phyloP scores from a whole-genome alignment of 306 rosid species.

The Oemleria cerasiformis region DNA sequence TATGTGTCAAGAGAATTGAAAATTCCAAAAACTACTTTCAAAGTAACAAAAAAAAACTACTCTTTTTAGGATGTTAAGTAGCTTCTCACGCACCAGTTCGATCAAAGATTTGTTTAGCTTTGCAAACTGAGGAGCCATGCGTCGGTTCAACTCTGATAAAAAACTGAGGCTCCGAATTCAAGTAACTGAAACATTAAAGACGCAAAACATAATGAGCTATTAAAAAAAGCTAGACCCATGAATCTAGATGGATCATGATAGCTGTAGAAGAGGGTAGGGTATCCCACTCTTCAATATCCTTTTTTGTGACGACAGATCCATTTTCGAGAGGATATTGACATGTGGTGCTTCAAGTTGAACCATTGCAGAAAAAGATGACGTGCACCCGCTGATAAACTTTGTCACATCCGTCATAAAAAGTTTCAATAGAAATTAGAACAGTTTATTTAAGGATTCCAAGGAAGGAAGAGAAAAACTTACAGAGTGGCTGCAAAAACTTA shows the following conservation, averaged over 20 bases:
- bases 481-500: slow-evolving; percentile 5
- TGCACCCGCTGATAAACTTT: slow-evolving; percentile 94
- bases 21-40: neutral
- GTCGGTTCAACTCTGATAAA: slow-evolving; percentile 73
- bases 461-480: neutral
- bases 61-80: neutral
- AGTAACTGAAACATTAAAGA: slow-evolving; percentile 43
- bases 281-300: slow-evolving; percentile 69
- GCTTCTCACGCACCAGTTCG: slow-evolving; percentile 58
- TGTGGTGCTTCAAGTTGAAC: slow-evolving; percentile 88
- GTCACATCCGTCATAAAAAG: slow-evolving; percentile 90
- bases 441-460: slow-evolving; percentile 5
- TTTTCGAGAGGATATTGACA: slow-evolving; percentile 88
- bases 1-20: neutral
- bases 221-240: slow-evolving; percentile 2
- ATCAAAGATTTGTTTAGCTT: slow-evolving; percentile 84
- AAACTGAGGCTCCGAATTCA: slow-evolving; percentile 71
- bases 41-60: neutral
- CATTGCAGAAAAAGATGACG: slow-evolving; percentile 83
- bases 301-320: slow-evolving; percentile 83
- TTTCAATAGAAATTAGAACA: slow-evolving; percentile 1
- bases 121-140: slow-evolving; percentile 83
- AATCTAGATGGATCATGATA: slow-evolving; percentile 11
- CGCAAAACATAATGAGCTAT: slow-evolving; percentile 2
- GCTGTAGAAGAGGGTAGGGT: neutral